These are phyloP conservation scores for Trypanosoma melophagium DNA, from an alignment of 208 protist species.

Conservation along the genomic window DNA sequence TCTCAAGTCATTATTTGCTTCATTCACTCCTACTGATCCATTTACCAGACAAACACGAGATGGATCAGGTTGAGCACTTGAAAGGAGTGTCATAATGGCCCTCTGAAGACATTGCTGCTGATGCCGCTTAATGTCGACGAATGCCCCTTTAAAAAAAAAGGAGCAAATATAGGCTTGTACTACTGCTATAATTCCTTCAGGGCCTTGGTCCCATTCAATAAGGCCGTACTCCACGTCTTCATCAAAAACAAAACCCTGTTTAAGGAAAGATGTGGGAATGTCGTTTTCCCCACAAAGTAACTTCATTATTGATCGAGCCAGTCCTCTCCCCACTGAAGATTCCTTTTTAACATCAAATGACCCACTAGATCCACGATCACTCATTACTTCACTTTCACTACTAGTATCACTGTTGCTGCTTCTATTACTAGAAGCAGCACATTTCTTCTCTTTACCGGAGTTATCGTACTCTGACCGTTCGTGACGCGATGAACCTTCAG, in stretches of 20 bases:
- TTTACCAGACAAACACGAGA: constrained; percentile 62
- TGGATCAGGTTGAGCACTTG: constrained; percentile 55
- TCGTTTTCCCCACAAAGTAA: constrained; percentile 43
- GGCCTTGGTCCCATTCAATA: constrained; percentile 57
- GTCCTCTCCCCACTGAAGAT: constrained; percentile 25
- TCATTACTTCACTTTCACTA: not conserved
- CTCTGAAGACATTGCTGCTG: constrained; percentile 52
- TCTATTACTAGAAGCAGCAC: not conserved
- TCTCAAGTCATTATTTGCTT: constrained; percentile 5
- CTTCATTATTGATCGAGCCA: constrained; percentile 38
- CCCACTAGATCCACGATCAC: not conserved
- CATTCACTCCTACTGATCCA: constrained; percentile 20
- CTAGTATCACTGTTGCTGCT: constrained; percentile 13
- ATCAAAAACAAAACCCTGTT: constrained; percentile 77
- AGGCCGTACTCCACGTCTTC: constrained; percentile 60
- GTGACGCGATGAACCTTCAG: constrained; percentile 8
- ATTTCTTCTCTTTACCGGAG: constrained; percentile 4
- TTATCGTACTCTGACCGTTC: not conserved
- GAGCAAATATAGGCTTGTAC: constrained; percentile 68
- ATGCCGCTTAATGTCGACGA: constrained; percentile 51
- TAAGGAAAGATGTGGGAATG: constrained; percentile 38
- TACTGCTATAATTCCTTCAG: constrained; percentile 58
- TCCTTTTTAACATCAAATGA: constrained; percentile 5
- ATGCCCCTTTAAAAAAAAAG: constrained; percentile 65
- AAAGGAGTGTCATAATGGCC: constrained; percentile 54